phyloP scores from a whole-genome alignment of 208 protist genomes.

The Acanthamoeba royreba region DNA sequence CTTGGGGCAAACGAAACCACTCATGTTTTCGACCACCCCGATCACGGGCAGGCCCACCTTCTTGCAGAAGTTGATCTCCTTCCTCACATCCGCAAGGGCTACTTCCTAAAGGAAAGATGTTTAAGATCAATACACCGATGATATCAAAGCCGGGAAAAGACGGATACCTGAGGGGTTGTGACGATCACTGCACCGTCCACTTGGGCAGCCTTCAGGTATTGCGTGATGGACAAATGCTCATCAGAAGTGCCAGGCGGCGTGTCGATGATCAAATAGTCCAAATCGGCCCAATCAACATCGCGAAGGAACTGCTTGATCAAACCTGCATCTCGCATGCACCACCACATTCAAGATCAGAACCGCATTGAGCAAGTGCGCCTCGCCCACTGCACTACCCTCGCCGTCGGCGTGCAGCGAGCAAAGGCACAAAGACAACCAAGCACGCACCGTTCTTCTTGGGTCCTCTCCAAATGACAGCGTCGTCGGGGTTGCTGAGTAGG shows the following conservation, averaged over 20 bases:
- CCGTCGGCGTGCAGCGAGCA: no score
- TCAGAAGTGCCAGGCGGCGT: slow-evolving; percentile 99
- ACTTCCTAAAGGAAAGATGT: slow-evolving; percentile 84
- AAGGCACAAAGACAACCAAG: neutral
- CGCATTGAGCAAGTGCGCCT: neutral
- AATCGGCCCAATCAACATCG: slow-evolving; percentile 96
- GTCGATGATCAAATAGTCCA: slow-evolving; percentile 99
- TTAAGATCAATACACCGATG: neutral
- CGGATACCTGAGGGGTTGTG: slow-evolving; percentile 92
- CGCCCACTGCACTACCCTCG: neutral
- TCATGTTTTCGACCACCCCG: slow-evolving; percentile 99
- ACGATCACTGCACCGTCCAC: slow-evolving; percentile 67
- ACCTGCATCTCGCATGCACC: slow-evolving; percentile 62
- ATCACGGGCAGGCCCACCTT: slow-evolving; percentile 94
- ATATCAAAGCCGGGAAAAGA: neutral
- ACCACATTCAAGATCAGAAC: neutral
- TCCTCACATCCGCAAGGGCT: slow-evolving; percentile 96
- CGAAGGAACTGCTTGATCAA: slow-evolving; percentile 98
- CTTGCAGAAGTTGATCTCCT: slow-evolving; percentile 98
- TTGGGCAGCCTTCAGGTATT: slow-evolving; percentile 85
- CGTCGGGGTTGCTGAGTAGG: slow-evolving; percentile 90
- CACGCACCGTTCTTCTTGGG: slow-evolving; percentile 90
- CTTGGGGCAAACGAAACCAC: slow-evolving; percentile 90
- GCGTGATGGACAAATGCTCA: slow-evolving; percentile 97
- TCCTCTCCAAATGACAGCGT: slow-evolving; percentile 98